Evolutionary conservation across 140 eudicot genomes (phyloP), one percentile per base, ranked within the genome.

Genomic region (Flaveria floridana): DNA sequence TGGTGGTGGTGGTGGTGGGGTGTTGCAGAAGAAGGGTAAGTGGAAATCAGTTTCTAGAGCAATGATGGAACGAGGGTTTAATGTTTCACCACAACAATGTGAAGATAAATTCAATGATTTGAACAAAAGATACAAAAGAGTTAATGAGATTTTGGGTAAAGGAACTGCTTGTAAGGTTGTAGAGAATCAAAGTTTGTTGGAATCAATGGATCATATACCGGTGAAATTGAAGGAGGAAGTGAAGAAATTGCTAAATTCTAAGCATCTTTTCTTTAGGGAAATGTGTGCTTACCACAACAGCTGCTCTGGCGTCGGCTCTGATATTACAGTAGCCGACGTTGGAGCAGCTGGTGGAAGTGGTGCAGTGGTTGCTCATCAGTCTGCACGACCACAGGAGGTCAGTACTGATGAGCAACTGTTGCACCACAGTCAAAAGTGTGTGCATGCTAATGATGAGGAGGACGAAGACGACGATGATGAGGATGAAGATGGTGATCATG

Each of bases 1-100:
- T 2, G 65, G 70, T 3, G 78, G 86, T 59, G 80, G 78, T 30
- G 78, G 76, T 1, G 85, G 79, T 28, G 94, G 87, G 41, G 83
- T 72, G 41, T 68, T 89, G 80, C 98, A 93, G 90, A 93, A 93
- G 81, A 93, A 90, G 68, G 98, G 98, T 56, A 93, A 93, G 44
- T 93, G 98, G 98, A 93, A 93, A 70, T 93, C 98, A 21, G 98
- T 93, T 53, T 93, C 98, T 6, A 73, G 77, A 57, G 98, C 94
- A 12, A 93, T 93, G 98, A 84, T 88, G 97, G 98, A 93, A 79
- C 77, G 84, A 73, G 98, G 98, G 71, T 93, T 93, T 68, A 76
- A 79, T 65, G 98, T 93, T 18, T 93, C 98, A 23, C 98, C 98
- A 15, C 98, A 93, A 76, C 98, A 93, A 70, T 93, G 98, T 66